Evolutionary conservation across 192 early-diverging fungal genomes (phyloP).

Genomic region (Gigaspora rosea): DNA sequence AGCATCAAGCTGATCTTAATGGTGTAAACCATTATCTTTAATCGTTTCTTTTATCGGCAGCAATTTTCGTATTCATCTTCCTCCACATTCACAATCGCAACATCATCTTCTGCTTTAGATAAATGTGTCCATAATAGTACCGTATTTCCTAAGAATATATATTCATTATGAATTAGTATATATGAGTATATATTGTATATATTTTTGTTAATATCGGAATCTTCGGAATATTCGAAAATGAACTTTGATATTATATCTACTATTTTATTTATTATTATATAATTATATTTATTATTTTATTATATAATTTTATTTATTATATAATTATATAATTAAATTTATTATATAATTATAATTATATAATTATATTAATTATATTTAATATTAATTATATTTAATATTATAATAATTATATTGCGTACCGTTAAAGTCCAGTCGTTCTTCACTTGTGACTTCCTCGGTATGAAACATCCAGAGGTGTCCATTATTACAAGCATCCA

Average conservation of each 20-base stretch:
- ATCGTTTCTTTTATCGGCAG: not conserved
- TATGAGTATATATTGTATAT: no score
- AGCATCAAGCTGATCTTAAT: no score
- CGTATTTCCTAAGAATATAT: conserved; percentile 17
- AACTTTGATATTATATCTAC: no score
- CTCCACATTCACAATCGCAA: not conserved
- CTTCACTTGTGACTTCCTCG: conserved; percentile 66
- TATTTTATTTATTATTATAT: no score
- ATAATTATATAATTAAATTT: no score
- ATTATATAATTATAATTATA: no score
- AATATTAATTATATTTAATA: no score
- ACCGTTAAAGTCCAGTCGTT: conserved; percentile 41
- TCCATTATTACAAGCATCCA: conserved; percentile 93
- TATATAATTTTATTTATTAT: no score
- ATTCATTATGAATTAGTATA: not conserved
- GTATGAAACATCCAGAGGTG: conserved; percentile 98
- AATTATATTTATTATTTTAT: no score
- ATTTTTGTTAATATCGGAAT: no score
- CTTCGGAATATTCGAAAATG: no score
- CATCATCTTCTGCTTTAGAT: conserved; percentile 12
- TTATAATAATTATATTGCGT: not conserved
- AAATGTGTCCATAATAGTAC: conserved; percentile 27
- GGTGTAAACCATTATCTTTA: not conserved
- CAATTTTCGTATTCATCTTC: conserved; percentile 25
- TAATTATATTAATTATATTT: no score